A percentile compares a stretch with the other conserved stretches of the same genome.
These are phyloP conservation scores for Phytophthora pluvialis DNA, from an alignment of 352 stramenopile species.

Conservation along the genomic window DNA sequence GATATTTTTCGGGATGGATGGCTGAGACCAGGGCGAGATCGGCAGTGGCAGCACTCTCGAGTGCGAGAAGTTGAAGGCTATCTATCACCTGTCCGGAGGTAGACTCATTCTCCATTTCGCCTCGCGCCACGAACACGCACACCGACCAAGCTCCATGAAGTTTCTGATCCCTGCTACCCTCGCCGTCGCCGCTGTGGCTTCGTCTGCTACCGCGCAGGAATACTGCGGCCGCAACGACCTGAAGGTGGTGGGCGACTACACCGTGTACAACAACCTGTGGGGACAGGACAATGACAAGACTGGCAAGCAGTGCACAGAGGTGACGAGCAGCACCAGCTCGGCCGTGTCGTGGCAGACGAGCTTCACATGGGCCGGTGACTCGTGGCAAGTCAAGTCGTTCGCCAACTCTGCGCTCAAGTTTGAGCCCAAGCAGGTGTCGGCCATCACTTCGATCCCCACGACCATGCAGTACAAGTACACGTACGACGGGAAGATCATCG, in stretches of 20 bases:
- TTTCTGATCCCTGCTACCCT: slow-evolving; percentile 17
- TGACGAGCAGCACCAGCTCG: slow-evolving; percentile 33
- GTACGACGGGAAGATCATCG: slow-evolving; percentile 44
- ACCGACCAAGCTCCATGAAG: slow-evolving; percentile 27
- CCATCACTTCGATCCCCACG: slow-evolving; percentile 43
- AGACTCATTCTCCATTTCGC: slow-evolving; percentile 27
- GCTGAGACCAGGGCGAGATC: no score
- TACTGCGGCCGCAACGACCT: slow-evolving; percentile 40
- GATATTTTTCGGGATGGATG: slow-evolving; percentile 16
- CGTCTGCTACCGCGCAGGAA: slow-evolving; percentile 23
- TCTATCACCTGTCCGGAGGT: not conserved
- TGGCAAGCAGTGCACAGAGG: slow-evolving; percentile 47
- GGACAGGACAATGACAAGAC: slow-evolving; percentile 32
- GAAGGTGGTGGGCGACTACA: slow-evolving; percentile 43
- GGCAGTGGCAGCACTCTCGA: no score
- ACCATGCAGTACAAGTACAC: slow-evolving; percentile 47
- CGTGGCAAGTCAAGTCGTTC: slow-evolving; percentile 54
- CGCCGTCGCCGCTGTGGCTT: slow-evolving; percentile 18
- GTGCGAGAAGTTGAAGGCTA: no score
- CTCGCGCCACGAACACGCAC: slow-evolving; percentile 1
- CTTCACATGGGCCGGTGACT: slow-evolving; percentile 43
- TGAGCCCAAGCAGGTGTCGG: slow-evolving; percentile 33
- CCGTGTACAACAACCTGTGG: slow-evolving; percentile 62
- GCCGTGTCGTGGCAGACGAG: slow-evolving; percentile 46
- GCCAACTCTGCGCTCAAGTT: slow-evolving; percentile 52